Evolutionary conservation across 495 filamentous ascomycete genomes (phyloP), one percentile per base, ranked within the genome.

Genomic region (Xylaria telfairii): DNA sequence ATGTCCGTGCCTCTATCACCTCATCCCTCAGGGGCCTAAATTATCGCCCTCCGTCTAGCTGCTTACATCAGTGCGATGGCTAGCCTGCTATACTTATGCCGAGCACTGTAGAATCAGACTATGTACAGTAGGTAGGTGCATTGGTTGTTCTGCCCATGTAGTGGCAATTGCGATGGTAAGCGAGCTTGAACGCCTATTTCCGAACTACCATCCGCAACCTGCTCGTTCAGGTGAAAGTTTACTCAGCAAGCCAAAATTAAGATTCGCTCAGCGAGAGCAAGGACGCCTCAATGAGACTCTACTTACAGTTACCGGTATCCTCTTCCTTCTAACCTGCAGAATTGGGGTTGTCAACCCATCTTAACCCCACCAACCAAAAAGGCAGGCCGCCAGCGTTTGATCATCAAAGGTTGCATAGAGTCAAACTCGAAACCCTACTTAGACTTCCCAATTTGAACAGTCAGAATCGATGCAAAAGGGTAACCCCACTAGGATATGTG

Each of bases 311-410:
- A n/a, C n/a, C n/a, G n/a, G n/a, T n/a, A 54, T 46, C 39, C 26
- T 41, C 34, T 24, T 67, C 49, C 34, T 49, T 13, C 17, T 17
- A 12, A 34, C 32, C 41, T 54, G 41, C 44, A 51, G 67, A 57
- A 49, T 69, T 32, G 26, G 54, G 37, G n/a, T 49, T 54, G 47
- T 46, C 46, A 53, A 51, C 26, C 7, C 46, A 67, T 66, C 46
- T 24, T 34, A 42, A 42, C n/a, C 59, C 39, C 19, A 51, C 24
- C 51, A 61, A 46, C 59, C 67, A 62, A 69, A 61, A 42, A 34
- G 69, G 69, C 46, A 71, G 69, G 51, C 62, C 41, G 41, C 28
- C 63, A 64, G 60, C 17, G 62, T 71, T 57, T 67, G 69, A 71
- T 71, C 54, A 42, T 37, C 69, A 67, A 42, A n/a, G 32, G 34